phyloP scores from a whole-genome alignment of 169 alveolate species.

The Theileria parva region DNA sequence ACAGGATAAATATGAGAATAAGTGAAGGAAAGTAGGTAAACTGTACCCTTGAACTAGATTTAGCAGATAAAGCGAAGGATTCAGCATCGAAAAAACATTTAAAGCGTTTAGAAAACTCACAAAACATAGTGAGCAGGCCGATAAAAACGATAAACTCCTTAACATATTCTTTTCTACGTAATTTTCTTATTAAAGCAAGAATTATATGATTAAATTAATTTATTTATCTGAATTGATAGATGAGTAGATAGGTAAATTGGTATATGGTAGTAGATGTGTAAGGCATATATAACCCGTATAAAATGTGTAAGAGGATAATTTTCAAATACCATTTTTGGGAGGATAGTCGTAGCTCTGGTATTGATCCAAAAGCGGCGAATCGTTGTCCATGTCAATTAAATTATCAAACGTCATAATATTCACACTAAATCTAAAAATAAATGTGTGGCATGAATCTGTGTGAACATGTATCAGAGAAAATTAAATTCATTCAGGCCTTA shows the following conservation, averaged over 20 bases:
- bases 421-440: background rate
- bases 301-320: background rate
- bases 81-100: slow-evolving; percentile 42
- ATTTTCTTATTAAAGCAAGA: background rate
- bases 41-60: slow-evolving; percentile 62
- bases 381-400: slow-evolving; percentile 55
- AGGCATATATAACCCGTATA: background rate
- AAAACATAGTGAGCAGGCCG: slow-evolving; percentile 58
- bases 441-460: slow-evolving; percentile 30
- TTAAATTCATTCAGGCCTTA: slow-evolving; percentile 7
- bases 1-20: background rate
- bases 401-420: slow-evolving; percentile 28
- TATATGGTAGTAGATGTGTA: background rate
- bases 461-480: slow-evolving; percentile 10
- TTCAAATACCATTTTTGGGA: slow-evolving; percentile 14
- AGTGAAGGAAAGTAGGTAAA: background rate
- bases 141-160: slow-evolving; percentile 55
- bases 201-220: background rate
- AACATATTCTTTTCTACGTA: slow-evolving; percentile 34
- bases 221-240: background rate
- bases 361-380: slow-evolving; percentile 57
- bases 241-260: background rate
- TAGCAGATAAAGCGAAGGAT: slow-evolving; percentile 55
- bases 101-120: slow-evolving; percentile 58
- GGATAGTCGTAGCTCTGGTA: slow-evolving; percentile 22